phyloP scores from a whole-genome alignment of 2,329 filamentous ascomycete species.

The Neoascochyta sp. region DNA sequence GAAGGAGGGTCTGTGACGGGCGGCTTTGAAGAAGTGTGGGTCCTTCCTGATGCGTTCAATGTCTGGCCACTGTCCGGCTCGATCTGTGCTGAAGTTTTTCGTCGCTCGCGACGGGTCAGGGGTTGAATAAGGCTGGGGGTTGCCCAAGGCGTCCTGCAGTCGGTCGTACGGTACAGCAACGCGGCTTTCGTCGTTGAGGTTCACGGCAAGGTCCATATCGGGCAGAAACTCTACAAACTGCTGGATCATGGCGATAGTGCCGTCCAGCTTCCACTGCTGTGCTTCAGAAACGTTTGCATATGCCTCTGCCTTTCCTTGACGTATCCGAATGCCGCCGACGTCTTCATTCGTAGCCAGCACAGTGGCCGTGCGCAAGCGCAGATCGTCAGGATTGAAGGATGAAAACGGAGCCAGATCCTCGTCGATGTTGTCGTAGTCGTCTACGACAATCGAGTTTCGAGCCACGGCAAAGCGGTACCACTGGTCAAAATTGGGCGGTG shows the following conservation, averaged over 20 bases:
- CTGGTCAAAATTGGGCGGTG: slow-evolving; percentile 58
- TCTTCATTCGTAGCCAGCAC: slow-evolving; percentile 54
- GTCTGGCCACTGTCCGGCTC: slow-evolving; percentile 39
- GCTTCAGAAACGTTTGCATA: slow-evolving; percentile 49
- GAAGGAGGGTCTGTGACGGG: slow-evolving; percentile 40
- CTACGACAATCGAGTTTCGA: slow-evolving; percentile 52
- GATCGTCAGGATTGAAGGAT: slow-evolving; percentile 48
- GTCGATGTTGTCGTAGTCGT: slow-evolving; percentile 59
- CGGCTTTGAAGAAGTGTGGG: slow-evolving; percentile 29
- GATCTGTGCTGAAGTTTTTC: slow-evolving; percentile 38
- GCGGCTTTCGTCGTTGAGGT: slow-evolving; percentile 59
- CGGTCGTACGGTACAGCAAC: slow-evolving; percentile 51
- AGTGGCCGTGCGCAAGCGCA: slow-evolving; percentile 52
- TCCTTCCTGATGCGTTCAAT: slow-evolving; percentile 23
- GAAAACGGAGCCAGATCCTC: slow-evolving; percentile 56
- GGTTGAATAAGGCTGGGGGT: slow-evolving; percentile 21
- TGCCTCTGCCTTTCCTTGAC: slow-evolving; percentile 47
- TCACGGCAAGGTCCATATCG: slow-evolving; percentile 62
- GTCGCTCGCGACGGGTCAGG: slow-evolving; percentile 19
- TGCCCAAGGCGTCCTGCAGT: slow-evolving; percentile 23
- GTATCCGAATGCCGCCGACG: slow-evolving; percentile 54
- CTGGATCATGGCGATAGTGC: slow-evolving; percentile 51
- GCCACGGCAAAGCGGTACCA: slow-evolving; percentile 57
- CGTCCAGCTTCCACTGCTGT: slow-evolving; percentile 58
- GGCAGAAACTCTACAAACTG: slow-evolving; percentile 51